These are phyloP conservation scores for Porphyrellus sp. DNA, from an alignment of 1,284 basidiomycete genomes.

Conservation along the genomic window DNA sequence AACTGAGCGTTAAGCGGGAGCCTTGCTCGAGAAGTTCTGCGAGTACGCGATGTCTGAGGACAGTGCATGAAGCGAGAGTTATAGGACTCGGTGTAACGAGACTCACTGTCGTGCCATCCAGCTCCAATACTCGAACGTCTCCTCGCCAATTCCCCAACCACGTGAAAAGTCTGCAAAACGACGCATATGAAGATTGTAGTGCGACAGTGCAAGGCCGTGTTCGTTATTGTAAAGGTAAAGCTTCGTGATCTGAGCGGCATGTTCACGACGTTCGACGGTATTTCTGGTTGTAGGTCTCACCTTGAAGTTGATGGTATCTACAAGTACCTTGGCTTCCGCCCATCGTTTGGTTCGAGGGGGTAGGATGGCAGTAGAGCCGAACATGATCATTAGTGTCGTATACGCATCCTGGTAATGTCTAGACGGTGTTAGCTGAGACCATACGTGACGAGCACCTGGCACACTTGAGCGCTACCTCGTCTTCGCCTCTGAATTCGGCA, in stretches of 20 bases:
- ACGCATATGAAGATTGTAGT: conserved; percentile 81
- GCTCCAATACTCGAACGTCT: conserved; percentile 96
- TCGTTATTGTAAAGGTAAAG: conserved; percentile 88
- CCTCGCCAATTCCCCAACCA: conserved; percentile 96
- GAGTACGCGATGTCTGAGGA: conserved; percentile 77
- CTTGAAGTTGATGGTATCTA: conserved; percentile 87
- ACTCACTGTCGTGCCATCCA: conserved; percentile 91
- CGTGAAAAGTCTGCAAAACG: conserved; percentile 86
- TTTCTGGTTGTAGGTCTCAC: conserved; percentile 38
- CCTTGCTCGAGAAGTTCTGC: conserved; percentile 87
- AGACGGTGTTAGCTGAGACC: conserved; percentile 8
- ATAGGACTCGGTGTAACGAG: background rate
- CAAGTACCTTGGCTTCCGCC: conserved; percentile 97
- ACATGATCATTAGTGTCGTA: conserved; percentile 78
- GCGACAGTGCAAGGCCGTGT: conserved; percentile 70
- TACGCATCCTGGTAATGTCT: conserved; percentile 94
- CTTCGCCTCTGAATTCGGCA: conserved; percentile 89
- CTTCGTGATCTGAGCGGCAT: conserved; percentile 65
- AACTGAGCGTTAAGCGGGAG: conserved; percentile 60
- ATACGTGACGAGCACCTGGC: conserved; percentile 27
- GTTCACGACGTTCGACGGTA: background rate
- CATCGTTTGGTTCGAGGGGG: conserved; percentile 94
- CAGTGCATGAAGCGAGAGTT: background rate
- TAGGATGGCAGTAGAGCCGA: conserved; percentile 79
- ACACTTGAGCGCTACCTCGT: conserved; percentile 83